phyloP scores from a whole-genome alignment of 805 yeast genomes.

The Spathaspora arborariae region DNA sequence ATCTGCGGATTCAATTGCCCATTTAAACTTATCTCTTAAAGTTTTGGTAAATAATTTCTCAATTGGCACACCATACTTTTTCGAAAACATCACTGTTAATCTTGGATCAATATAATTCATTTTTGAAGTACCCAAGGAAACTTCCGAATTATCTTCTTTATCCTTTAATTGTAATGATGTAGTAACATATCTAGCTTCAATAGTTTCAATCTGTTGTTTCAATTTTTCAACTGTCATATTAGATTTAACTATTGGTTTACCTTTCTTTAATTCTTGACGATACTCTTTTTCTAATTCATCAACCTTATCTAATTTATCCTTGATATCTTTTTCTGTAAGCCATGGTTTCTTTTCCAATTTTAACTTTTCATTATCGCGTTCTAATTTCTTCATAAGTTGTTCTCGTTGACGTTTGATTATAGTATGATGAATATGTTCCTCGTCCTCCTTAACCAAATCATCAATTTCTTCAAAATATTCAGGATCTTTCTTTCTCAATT shows the following conservation, averaged over 20 bases:
- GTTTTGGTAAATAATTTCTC: conserved; percentile 92
- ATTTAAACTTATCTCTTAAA: conserved; percentile 83
- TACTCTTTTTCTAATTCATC: conserved; percentile 50
- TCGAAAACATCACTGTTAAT: conserved; percentile 82
- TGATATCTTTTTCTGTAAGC: conserved; percentile 52
- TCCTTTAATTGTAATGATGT: conserved; percentile 78
- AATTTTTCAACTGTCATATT: conserved; percentile 63
- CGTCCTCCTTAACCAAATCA: conserved; percentile 63
- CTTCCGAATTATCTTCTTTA: conserved; percentile 91
- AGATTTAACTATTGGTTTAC: conserved; percentile 52
- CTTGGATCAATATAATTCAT: conserved; percentile 95
- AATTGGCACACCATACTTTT: conserved; percentile 82
- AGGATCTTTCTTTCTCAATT: conserved; percentile 46
- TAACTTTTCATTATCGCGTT: conserved; percentile 73
- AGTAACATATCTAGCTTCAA: conserved; percentile 67
- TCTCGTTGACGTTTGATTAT: conserved; percentile 65
- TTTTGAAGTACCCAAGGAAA: conserved; percentile 89
- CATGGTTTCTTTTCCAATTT: conserved; percentile 52
- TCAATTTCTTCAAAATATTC: conserved; percentile 65
- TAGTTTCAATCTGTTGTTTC: conserved; percentile 62
- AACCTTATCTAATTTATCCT: conserved; percentile 54
- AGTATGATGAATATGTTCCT: conserved; percentile 51
- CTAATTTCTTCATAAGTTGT: conserved; percentile 59
- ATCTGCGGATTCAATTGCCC: conserved; percentile 94
- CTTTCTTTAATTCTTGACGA: conserved; percentile 54